These are phyloP conservation scores for Kuraishia floccosa DNA, from an alignment of 805 yeast species.

Conservation along the genomic window DNA sequence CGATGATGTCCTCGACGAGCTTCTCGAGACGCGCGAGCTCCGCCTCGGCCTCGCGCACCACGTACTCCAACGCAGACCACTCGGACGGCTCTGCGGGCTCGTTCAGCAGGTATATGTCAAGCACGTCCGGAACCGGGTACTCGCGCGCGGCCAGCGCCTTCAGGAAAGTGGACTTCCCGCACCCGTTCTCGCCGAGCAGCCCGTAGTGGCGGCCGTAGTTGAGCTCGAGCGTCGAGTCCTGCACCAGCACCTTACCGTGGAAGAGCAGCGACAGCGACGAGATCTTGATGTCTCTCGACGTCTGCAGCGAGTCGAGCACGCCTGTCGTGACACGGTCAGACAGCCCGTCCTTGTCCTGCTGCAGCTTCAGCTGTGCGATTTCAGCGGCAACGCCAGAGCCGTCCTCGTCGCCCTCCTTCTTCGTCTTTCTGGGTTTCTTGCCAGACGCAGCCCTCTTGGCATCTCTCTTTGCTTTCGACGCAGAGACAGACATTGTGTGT, in stretches of 20 bases:
- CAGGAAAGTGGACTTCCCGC: slow-evolving; percentile 95
- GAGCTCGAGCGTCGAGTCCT: slow-evolving; percentile 85
- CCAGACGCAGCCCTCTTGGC: slow-evolving; percentile 90
- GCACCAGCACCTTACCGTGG: slow-evolving; percentile 95
- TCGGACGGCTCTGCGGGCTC: slow-evolving; percentile 97
- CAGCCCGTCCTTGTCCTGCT: slow-evolving; percentile 86
- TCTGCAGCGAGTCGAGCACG: slow-evolving; percentile 78
- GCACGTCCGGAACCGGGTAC: slow-evolving; percentile 85
- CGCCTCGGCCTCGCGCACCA: slow-evolving; percentile 90
- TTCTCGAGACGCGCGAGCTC: slow-evolving; percentile 89
- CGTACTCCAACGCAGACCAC: slow-evolving; percentile 87
- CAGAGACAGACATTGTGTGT: slow-evolving; percentile 46
- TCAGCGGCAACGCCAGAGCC: slow-evolving; percentile 58
- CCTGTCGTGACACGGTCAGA: slow-evolving; percentile 98
- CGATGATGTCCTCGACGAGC: slow-evolving; percentile 78
- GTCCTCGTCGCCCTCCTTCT: slow-evolving; percentile 46
- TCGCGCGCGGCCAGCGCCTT: slow-evolving; percentile 93
- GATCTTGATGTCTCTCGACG: slow-evolving; percentile 90
- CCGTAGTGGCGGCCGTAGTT: slow-evolving; percentile 98
- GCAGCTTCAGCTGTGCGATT: slow-evolving; percentile 80
- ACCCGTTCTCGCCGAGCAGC: slow-evolving; percentile 95
- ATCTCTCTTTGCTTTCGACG: slow-evolving; percentile 97
- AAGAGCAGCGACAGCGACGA: slow-evolving; percentile 84
- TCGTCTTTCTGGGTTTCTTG: slow-evolving; percentile 52
- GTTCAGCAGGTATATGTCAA: slow-evolving; percentile 86